phyloP scores from a whole-genome alignment of 2,329 filamentous ascomycete species.

The Neofusicoccum sp. region DNA sequence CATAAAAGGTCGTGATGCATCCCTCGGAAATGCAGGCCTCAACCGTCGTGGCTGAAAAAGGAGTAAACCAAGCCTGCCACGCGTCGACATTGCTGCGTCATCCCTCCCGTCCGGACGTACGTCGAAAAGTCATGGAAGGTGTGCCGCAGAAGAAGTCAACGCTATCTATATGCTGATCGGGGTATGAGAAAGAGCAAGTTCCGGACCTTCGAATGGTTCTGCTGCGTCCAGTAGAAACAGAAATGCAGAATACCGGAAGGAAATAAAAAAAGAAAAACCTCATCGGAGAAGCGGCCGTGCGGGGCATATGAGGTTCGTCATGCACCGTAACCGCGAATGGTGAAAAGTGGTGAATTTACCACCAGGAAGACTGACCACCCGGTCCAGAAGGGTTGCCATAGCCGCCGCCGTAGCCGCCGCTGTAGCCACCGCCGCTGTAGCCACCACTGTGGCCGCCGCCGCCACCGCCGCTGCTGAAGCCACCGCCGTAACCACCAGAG shows the following conservation, averaged over 20 bases:
- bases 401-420: slow-evolving; percentile 42
- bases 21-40: slow-evolving; percentile 32
- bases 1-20: slow-evolving; percentile 45
- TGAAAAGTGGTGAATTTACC: slow-evolving; percentile 48
- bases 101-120: slow-evolving; percentile 18
- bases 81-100: slow-evolving; percentile 36
- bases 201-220: slow-evolving; percentile 38
- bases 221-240: slow-evolving; percentile 33
- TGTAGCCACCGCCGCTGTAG: slow-evolving; percentile 49
- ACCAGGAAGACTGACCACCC: slow-evolving; percentile 70
- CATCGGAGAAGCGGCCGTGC: not conserved
- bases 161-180: slow-evolving; percentile 55
- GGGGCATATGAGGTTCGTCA: slow-evolving; percentile 6
- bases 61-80: not conserved
- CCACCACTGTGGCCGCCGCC: slow-evolving; percentile 41
- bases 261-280: slow-evolving; percentile 33
- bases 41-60: slow-evolving; percentile 29
- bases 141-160: slow-evolving; percentile 49
- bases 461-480: slow-evolving; percentile 39
- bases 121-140: slow-evolving; percentile 39
- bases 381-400: slow-evolving; percentile 70
- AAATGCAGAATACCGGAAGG: slow-evolving; percentile 26
- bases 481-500: slow-evolving; percentile 39
- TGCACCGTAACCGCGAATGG: slow-evolving; percentile 27
- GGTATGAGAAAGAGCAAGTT: slow-evolving; percentile 46